Percentiles rank a stretch among this genome's conserved stretches.
phyloP scores from a whole-genome alignment of 768 basidiomycete species.

The Boletus sp. region DNA sequence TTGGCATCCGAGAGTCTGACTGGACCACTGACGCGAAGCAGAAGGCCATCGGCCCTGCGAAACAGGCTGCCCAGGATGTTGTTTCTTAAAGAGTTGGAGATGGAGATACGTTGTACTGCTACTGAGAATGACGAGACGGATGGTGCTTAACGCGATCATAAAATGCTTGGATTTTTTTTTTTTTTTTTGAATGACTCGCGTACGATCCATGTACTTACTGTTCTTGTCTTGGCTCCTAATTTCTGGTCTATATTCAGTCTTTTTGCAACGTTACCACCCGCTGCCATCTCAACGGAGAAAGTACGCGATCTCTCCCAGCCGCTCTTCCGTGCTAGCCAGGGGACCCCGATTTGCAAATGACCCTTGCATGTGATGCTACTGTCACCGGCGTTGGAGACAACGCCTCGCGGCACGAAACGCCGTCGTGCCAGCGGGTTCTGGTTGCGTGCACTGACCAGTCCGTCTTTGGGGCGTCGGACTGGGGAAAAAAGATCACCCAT shows the following conservation, averaged over 20 bases:
- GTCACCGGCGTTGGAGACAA: no score
- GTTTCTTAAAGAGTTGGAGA: not conserved
- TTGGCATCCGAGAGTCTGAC: slow-evolving; percentile 13
- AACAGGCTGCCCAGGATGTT: not conserved
- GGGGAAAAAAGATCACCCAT: not conserved
- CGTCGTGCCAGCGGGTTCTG: no score
- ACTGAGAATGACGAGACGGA: not conserved
- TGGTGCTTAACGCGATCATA: not conserved
- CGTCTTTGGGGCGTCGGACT: not conserved
- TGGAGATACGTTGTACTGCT: not conserved
- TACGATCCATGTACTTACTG: not conserved
- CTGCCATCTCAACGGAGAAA: not conserved
- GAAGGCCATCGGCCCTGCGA: not conserved
- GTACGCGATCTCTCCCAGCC: not conserved
- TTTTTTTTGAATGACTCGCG: not conserved
- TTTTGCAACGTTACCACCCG: no score
- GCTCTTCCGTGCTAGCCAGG: no score
- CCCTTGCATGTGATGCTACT: no score
- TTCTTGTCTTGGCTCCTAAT: not conserved
- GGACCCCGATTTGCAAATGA: no score
- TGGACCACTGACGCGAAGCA: slow-evolving; percentile 1
- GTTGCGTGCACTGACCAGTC: no score
- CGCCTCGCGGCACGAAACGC: no score
- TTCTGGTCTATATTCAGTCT: not conserved
- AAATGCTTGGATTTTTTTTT: not conserved